Evolutionary conservation across 2,329 filamentous ascomycete genomes (phyloP).

Genomic region (Paecilomyces variotii): DNA sequence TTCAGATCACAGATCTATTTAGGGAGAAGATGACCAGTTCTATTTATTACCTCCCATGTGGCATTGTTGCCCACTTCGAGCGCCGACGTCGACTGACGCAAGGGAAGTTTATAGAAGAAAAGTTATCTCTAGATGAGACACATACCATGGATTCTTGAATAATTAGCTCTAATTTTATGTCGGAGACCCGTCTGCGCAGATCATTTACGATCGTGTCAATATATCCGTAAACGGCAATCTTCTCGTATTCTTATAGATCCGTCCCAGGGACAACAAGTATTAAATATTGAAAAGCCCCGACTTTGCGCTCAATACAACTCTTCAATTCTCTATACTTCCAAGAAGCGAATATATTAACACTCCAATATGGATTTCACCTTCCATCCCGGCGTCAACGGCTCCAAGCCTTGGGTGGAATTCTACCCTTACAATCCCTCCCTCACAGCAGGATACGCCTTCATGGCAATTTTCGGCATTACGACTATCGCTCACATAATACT

Average conservation of each 20-base stretch:
- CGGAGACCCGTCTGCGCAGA: neutral
- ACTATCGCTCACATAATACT: constrained; percentile 22
- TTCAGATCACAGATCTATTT: no score
- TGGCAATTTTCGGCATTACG: constrained; percentile 24
- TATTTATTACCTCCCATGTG: no score
- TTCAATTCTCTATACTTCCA: neutral
- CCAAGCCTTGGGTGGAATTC: constrained; percentile 23
- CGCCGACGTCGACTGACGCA: no score
- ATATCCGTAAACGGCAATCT: constrained; percentile 3
- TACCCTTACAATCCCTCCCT: constrained; percentile 29
- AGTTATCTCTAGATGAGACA: no score
- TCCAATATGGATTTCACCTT: constrained; percentile 23
- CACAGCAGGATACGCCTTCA: constrained; percentile 27
- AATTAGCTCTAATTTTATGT: neutral
- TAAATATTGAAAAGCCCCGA: neutral
- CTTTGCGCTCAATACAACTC: neutral
- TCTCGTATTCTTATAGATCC: neutral
- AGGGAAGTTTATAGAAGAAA: no score
- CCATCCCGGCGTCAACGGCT: constrained; percentile 23
- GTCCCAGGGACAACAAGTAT: neutral
- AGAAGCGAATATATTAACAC: neutral
- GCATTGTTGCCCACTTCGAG: no score
- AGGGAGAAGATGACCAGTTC: no score
- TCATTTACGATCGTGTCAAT: neutral
- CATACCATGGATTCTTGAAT: no score